Evolutionary conservation across 179 eudicot species (phyloP).

Genomic region (Spinacia oleracea): DNA sequence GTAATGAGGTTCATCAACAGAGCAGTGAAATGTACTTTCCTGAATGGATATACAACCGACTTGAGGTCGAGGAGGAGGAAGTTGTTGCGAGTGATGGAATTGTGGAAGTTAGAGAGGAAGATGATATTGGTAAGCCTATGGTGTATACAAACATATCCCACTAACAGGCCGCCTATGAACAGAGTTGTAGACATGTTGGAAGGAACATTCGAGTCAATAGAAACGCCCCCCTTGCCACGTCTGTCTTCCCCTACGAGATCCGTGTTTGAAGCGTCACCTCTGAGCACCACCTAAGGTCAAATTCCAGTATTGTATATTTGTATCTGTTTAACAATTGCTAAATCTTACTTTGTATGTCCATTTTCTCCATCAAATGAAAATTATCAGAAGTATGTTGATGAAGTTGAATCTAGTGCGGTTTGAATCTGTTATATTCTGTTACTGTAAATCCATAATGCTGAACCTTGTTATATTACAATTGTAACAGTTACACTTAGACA

Average conservation of each 20-base stretch:
- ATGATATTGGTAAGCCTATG: slow-evolving; percentile 14
- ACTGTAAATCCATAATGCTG: too few relatives aligned
- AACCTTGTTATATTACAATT: too few relatives aligned
- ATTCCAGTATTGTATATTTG: background rate
- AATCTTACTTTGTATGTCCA: too few relatives aligned
- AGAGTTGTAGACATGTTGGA: slow-evolving; percentile 17
- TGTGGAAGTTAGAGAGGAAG: background rate
- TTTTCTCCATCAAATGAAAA: background rate
- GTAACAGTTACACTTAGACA: too few relatives aligned
- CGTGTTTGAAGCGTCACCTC: background rate
- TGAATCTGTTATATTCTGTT: background rate
- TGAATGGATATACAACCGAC: slow-evolving; percentile 9
- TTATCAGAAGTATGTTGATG: background rate
- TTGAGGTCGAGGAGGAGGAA: background rate
- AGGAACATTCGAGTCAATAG: background rate
- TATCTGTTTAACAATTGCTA: too few relatives aligned
- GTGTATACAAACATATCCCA: slow-evolving; percentile 10
- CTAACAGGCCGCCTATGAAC: slow-evolving; percentile 8
- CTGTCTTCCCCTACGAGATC: background rate
- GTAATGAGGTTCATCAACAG: background rate
- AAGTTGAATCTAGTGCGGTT: too few relatives aligned
- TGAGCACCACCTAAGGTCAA: background rate
- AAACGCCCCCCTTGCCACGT: background rate
- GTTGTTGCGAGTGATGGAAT: background rate
- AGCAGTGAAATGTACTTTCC: slow-evolving; percentile 24